A percentile compares a stretch with the other conserved stretches of the same genome.
Conservation (phyloP, 2,329 filamentous ascomycete species). For the Chalaropsis ovoidea region DNA sequence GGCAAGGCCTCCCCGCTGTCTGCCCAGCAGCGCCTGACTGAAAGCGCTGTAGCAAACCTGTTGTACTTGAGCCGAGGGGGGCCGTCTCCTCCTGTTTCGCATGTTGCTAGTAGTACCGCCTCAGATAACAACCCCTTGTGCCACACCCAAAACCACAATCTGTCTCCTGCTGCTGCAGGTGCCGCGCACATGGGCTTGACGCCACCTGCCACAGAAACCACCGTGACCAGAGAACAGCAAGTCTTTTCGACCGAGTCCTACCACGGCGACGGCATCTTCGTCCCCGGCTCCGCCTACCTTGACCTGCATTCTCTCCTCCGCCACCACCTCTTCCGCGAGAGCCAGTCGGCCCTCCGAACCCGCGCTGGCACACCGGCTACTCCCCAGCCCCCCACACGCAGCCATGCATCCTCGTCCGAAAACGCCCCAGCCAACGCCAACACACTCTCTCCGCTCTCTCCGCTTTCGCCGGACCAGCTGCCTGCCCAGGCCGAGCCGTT, state of each 20-base stretch:
- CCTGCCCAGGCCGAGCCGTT: slow-evolving; percentile 27
- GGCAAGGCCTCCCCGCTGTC: slow-evolving; percentile 26
- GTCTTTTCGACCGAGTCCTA: slow-evolving; percentile 32
- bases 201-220: slow-evolving; percentile 28
- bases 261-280: slow-evolving; percentile 37
- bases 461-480: slow-evolving; percentile 15
- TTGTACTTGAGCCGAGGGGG: slow-evolving; percentile 32
- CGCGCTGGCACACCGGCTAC: slow-evolving; percentile 21
- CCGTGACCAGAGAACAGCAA: slow-evolving; percentile 28
- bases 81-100: slow-evolving; percentile 22
- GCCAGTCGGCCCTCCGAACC: slow-evolving; percentile 35
- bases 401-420: background rate
- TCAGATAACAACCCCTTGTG: slow-evolving; percentile 12
- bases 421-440: background rate
- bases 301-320: slow-evolving; percentile 39
- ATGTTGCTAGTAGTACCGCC: slow-evolving; percentile 24
- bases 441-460: background rate
- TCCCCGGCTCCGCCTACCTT: slow-evolving; percentile 40
- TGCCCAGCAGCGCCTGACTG: slow-evolving; percentile 30
- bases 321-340: slow-evolving; percentile 38
- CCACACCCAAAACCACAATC: background rate
- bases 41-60: slow-evolving; percentile 33
- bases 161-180: slow-evolving; percentile 5
- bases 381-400: slow-evolving; percentile 8
- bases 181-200: slow-evolving; percentile 16